phyloP scores from a whole-genome alignment of 2,329 filamentous ascomycete species.

The Colletotrichum tropicicola region DNA sequence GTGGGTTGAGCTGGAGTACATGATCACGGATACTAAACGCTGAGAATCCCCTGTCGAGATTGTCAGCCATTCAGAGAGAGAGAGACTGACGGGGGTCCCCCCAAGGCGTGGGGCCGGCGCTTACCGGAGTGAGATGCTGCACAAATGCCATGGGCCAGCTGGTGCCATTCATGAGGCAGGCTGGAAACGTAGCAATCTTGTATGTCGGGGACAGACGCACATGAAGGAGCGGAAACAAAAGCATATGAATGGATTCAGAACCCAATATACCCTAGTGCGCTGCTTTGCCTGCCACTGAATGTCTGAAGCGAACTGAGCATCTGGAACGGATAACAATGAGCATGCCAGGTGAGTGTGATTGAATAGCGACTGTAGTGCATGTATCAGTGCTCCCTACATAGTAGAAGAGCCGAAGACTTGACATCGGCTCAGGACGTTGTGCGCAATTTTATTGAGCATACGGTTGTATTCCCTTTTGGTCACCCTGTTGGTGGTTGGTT shows the following conservation, averaged over 20 bases:
- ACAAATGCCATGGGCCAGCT: not conserved
- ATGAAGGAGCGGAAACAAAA: not conserved
- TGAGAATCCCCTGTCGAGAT: conserved; percentile 1
- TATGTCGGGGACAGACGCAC: not conserved
- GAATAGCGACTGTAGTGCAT: too few species aligned
- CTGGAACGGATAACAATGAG: too few species aligned
- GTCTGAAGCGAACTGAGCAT: too few species aligned
- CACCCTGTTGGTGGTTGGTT: too few species aligned
- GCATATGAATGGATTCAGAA: not conserved
- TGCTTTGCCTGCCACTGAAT: too few species aligned
- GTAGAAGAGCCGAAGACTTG: too few species aligned
- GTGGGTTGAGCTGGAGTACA: not conserved
- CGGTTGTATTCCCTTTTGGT: too few species aligned
- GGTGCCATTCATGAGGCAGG: not conserved
- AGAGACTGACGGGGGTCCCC: not conserved
- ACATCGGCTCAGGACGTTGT: too few species aligned
- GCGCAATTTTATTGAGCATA: too few species aligned
- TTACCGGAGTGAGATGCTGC: not conserved
- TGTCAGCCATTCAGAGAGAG: not conserved
- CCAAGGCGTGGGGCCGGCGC: not conserved
- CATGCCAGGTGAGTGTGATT: too few species aligned
- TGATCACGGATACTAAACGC: not conserved
- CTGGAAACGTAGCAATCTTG: not conserved
- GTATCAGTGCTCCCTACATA: too few species aligned
- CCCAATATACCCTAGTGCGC: too few species aligned